phyloP scores from a whole-genome alignment of 169 alveolate genomes.

The Hepatocystis sp. region DNA sequence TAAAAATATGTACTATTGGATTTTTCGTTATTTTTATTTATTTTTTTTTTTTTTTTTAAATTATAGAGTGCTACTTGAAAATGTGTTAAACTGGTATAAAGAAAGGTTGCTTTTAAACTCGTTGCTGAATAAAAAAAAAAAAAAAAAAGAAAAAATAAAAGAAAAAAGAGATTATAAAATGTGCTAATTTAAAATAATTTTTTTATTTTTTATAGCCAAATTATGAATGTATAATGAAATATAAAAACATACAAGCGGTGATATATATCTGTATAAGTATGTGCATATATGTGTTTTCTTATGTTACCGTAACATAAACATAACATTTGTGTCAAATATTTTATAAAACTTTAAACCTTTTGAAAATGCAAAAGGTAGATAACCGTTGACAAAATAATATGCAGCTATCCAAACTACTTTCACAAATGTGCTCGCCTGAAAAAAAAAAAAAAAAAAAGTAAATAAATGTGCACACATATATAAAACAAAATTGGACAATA shows the following conservation, averaged over 20 bases:
- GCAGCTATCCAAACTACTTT: slow-evolving; percentile 60
- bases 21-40: background rate
- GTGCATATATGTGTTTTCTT: background rate
- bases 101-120: slow-evolving; percentile 43
- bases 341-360: slow-evolving; percentile 31
- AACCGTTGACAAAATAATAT: slow-evolving; percentile 39
- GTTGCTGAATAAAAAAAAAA: slow-evolving; percentile 13
- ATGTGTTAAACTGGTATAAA: slow-evolving; percentile 27
- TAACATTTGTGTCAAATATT: slow-evolving; percentile 15
- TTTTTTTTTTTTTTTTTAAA: slow-evolving; percentile 20
- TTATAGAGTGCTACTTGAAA: slow-evolving; percentile 30
- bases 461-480: too few species aligned
- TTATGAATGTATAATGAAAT: too few species aligned
- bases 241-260: too few species aligned
- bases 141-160: background rate
- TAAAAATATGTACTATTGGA: background rate
- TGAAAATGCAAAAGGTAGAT: slow-evolving; percentile 59
- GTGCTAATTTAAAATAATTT: background rate
- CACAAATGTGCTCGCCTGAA: slow-evolving; percentile 22
- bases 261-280: background rate
- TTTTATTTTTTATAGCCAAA: too few species aligned
- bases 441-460: background rate
- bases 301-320: slow-evolving; percentile 31
- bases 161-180: too few species aligned
- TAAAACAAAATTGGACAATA: too few species aligned